Evolutionary conservation across 805 yeast genomes (phyloP).

Genomic region (Candida jianshihensis): DNA sequence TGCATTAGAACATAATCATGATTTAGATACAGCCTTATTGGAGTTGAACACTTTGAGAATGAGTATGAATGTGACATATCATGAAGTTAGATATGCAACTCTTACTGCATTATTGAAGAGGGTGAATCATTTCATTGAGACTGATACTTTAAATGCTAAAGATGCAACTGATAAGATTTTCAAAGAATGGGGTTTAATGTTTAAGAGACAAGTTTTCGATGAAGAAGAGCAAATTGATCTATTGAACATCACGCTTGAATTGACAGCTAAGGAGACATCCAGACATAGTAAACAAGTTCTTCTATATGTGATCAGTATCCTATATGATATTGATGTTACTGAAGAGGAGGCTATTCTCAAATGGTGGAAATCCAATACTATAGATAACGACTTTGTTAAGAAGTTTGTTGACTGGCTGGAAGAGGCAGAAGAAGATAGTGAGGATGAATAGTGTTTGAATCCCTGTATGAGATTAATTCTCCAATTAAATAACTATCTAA

Average conservation of each 20-base stretch:
- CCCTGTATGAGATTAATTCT: too few relatives aligned
- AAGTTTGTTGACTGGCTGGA: constrained; percentile 85
- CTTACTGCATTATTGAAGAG: constrained; percentile 62
- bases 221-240: constrained; percentile 72
- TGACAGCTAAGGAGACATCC: constrained; percentile 25
- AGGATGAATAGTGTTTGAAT: constrained; percentile 41
- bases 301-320: constrained; percentile 42
- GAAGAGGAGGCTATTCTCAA: constrained; percentile 72
- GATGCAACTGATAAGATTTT: constrained; percentile 75
- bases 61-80: constrained; percentile 95
- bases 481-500: too few relatives aligned
- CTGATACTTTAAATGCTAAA: constrained; percentile 69
- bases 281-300: constrained; percentile 37
- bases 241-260: constrained; percentile 37
- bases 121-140: constrained; percentile 64
- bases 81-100: constrained; percentile 84
- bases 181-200: constrained; percentile 73
- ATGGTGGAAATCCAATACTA: constrained; percentile 69
- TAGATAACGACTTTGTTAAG: constrained; percentile 39
- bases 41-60: constrained; percentile 92
- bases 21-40: constrained; percentile 83
- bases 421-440: constrained; percentile 63
- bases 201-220: constrained; percentile 80
- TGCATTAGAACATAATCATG: constrained; percentile 89
- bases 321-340: constrained; percentile 77